phyloP scores from a whole-genome alignment of 345 rosid species.

The Eucalyptus shirleyi region DNA sequence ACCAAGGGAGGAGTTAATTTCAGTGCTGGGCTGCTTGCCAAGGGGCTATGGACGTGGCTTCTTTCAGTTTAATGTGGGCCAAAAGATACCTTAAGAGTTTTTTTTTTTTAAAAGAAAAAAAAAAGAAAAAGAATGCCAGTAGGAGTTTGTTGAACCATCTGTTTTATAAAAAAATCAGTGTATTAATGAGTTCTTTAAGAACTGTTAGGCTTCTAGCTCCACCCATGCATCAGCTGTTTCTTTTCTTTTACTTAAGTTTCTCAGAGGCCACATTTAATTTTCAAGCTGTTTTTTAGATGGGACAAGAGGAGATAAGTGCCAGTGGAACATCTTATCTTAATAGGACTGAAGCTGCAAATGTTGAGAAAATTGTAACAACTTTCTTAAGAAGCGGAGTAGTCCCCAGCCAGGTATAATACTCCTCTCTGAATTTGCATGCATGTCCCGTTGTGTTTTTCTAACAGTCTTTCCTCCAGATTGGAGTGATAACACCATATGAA shows the following conservation, averaged over 20 bases:
- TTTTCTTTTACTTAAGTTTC: background rate
- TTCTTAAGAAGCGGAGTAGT: conserved; percentile 97
- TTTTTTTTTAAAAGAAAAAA: background rate
- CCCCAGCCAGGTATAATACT: conserved; percentile 66
- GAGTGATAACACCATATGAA: conserved; percentile 97
- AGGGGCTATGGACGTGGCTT: background rate
- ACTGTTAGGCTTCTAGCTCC: background rate
- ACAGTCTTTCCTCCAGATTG: conserved; percentile 43
- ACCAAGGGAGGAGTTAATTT: background rate
- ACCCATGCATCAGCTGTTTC: background rate
- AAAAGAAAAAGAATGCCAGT: background rate
- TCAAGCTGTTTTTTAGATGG: conserved; percentile 53
- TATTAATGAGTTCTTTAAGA: background rate
- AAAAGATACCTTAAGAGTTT: background rate
- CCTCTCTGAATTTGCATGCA: background rate
- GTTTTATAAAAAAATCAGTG: background rate
- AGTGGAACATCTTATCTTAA: conserved; percentile 97
- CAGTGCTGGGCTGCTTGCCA: background rate
- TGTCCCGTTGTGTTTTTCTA: background rate
- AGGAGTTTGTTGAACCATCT: background rate
- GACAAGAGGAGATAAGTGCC: conserved; percentile 99
- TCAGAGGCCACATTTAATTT: background rate
- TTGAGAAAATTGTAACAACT: conserved; percentile 96
- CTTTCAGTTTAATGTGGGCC: background rate
- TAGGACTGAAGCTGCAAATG: conserved; percentile 99